These are phyloP conservation scores for Fusarium sp. DNA, from an alignment of 2,329 filamentous ascomycete species.

Conservation along the genomic window DNA sequence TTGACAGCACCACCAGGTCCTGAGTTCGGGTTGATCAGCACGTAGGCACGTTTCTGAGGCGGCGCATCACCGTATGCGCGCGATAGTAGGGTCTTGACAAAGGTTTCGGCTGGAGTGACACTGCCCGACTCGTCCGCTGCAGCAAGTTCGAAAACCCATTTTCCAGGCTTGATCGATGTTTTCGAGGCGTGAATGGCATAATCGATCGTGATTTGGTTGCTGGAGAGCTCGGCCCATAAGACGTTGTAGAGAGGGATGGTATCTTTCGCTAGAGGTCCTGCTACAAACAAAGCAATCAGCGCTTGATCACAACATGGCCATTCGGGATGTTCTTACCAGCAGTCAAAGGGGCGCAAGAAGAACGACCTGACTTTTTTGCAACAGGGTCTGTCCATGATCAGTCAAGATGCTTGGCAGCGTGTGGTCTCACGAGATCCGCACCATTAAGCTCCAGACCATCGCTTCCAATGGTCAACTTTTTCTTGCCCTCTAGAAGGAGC, in stretches of 20 bases:
- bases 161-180: slow-evolving; percentile 71
- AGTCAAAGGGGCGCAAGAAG: slow-evolving; percentile 43
- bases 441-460: slow-evolving; percentile 55
- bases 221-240: slow-evolving; percentile 81
- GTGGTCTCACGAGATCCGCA: slow-evolving; percentile 46
- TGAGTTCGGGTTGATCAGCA: slow-evolving; percentile 92
- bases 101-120: slow-evolving; percentile 66
- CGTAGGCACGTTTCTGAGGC: slow-evolving; percentile 83
- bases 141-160: slow-evolving; percentile 68
- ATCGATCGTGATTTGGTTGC: slow-evolving; percentile 76
- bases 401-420: slow-evolving; percentile 12
- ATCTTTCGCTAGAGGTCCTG: slow-evolving; percentile 48
- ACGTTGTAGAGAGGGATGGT: slow-evolving; percentile 85
- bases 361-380: slow-evolving; percentile 41
- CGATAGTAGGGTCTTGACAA: slow-evolving; percentile 76
- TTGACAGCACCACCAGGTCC: slow-evolving; percentile 84
- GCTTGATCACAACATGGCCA: neutral
- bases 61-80: slow-evolving; percentile 79
- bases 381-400: slow-evolving; percentile 45
- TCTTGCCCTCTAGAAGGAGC: slow-evolving; percentile 52
- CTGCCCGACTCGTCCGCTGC: slow-evolving; percentile 38
- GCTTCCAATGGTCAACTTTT: slow-evolving; percentile 53
- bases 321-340: slow-evolving; percentile 29
- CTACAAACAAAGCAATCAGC: slow-evolving; percentile 17
- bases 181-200: slow-evolving; percentile 77